Percentiles rank a stretch among this genome's conserved stretches.
phyloP scores from a whole-genome alignment of 2,329 filamentous ascomycete genomes.

The Aspergillus pseudoglaucus region DNA sequence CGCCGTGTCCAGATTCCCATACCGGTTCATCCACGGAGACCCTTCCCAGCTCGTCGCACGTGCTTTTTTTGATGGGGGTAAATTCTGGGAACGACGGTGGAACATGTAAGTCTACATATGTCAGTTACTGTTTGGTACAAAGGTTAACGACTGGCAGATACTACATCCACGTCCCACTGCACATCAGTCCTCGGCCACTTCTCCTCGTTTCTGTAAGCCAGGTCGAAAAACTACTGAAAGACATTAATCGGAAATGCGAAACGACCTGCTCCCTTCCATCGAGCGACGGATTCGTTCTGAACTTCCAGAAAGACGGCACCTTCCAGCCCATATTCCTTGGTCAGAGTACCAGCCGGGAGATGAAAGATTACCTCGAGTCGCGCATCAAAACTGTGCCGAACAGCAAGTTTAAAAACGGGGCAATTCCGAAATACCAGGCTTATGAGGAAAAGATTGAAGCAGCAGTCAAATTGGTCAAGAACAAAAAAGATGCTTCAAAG shows the following conservation, averaged over 20 bases:
- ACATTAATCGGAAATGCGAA: slow-evolving; percentile 53
- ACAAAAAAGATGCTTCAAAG: slow-evolving; percentile 42
- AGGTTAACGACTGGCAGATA: slow-evolving; percentile 45
- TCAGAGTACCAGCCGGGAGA: slow-evolving; percentile 44
- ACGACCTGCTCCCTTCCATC: slow-evolving; percentile 55
- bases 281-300: slow-evolving; percentile 52
- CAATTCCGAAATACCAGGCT: slow-evolving; percentile 2
- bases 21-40: slow-evolving; percentile 33
- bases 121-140: neutral
- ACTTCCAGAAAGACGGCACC: slow-evolving; percentile 55
- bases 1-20: slow-evolving; percentile 37
- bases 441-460: slow-evolving; percentile 47
- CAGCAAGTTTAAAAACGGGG: slow-evolving; percentile 2
- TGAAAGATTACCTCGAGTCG: slow-evolving; percentile 30
- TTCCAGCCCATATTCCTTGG: slow-evolving; percentile 65
- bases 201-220: slow-evolving; percentile 64
- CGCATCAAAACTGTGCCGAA: slow-evolving; percentile 22
- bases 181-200: slow-evolving; percentile 47
- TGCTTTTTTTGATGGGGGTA: slow-evolving; percentile 35
- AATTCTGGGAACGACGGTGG: slow-evolving; percentile 57
- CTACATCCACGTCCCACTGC: slow-evolving; percentile 54
- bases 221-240: slow-evolving; percentile 56
- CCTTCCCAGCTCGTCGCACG: slow-evolving; percentile 27
- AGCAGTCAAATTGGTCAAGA: slow-evolving; percentile 45
- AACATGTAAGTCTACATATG: slow-evolving; percentile 59